Percentiles rank a stretch among this genome's conserved stretches.
These are phyloP conservation scores for Cladosporium velox DNA, from an alignment of 2,329 filamentous ascomycete genomes.

Conservation along the genomic window DNA sequence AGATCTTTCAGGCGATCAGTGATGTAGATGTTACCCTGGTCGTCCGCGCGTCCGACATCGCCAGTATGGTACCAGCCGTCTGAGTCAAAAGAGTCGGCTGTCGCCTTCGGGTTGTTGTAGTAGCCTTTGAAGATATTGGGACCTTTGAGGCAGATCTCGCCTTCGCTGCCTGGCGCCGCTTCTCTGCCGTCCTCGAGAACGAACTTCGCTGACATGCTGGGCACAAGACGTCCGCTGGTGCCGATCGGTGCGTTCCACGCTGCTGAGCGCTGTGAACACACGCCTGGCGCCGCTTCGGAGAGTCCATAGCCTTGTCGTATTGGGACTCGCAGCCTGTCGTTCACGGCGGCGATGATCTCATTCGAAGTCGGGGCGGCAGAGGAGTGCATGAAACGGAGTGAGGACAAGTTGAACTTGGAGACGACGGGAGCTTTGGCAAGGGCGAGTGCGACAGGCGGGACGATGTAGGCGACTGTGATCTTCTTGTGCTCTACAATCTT, in stretches of 20 bases:
- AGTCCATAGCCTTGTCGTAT: slow-evolving; percentile 77
- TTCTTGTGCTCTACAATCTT: slow-evolving; percentile 66
- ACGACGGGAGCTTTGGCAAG: slow-evolving; percentile 70
- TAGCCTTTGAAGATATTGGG: slow-evolving; percentile 76
- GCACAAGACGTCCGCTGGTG: slow-evolving; percentile 66
- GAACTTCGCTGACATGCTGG: slow-evolving; percentile 70
- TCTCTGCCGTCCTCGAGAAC: slow-evolving; percentile 61
- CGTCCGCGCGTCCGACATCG: slow-evolving; percentile 66
- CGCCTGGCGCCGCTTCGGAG: slow-evolving; percentile 76
- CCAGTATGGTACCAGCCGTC: slow-evolving; percentile 73
- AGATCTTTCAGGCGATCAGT: slow-evolving; percentile 71
- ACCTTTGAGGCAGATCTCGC: slow-evolving; percentile 72
- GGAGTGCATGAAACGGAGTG: slow-evolving; percentile 58
- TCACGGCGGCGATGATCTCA: slow-evolving; percentile 45
- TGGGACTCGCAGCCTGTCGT: slow-evolving; percentile 47
- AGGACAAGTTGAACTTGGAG: slow-evolving; percentile 67
- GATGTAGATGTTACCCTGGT: slow-evolving; percentile 60
- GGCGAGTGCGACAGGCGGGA: slow-evolving; percentile 75
- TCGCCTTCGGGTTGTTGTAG: slow-evolving; percentile 70
- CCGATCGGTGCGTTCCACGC: slow-evolving; percentile 25
- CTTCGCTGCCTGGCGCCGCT: slow-evolving; percentile 53
- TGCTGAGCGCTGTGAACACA: slow-evolving; percentile 42
- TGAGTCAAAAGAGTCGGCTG: slow-evolving; percentile 59
- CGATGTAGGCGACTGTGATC: slow-evolving; percentile 66
- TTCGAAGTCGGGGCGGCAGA: slow-evolving; percentile 67